Percentiles rank a stretch among this genome's conserved stretches.
phyloP scores from a whole-genome alignment of 371 early-diverging fungal species.

The Mucor mucedo region DNA sequence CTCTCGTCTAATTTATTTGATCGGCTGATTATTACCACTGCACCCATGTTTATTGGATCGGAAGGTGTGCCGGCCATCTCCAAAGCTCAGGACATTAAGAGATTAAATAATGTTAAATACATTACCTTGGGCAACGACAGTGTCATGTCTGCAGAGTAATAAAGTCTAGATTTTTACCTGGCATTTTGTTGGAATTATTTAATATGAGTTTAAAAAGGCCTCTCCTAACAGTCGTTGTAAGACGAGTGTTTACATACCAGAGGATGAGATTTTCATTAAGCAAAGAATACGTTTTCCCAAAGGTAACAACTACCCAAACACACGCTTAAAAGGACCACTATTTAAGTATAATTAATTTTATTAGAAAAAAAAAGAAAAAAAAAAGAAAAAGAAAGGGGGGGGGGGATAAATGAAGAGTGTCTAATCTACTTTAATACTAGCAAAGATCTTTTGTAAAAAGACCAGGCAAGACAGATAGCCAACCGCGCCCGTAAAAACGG shows the following conservation, averaged over 20 bases:
- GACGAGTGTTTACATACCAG: too few species aligned
- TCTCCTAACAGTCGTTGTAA: too few species aligned
- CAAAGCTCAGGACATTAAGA: not conserved
- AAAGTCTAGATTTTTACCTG: too few species aligned
- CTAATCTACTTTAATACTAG: conserved; percentile 83
- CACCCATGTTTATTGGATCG: conserved; percentile 73
- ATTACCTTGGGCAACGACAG: conserved; percentile 25
- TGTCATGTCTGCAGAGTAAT: conserved; percentile 22
- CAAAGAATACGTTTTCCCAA: too few species aligned
- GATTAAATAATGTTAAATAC: conserved; percentile 21
- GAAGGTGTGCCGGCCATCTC: conserved; percentile 52
- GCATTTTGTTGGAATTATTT: too few species aligned
- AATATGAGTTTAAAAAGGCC: too few species aligned
- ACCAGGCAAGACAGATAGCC: conserved; percentile 78
- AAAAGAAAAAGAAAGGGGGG: too few species aligned
- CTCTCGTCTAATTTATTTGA: conserved; percentile 50
- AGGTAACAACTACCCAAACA: too few species aligned
- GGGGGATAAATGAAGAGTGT: not conserved
- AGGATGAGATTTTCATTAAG: too few species aligned
- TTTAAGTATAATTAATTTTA: too few species aligned
- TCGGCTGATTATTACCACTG: conserved; percentile 76
- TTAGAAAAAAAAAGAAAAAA: too few species aligned
- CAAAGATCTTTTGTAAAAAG: conserved; percentile 84
- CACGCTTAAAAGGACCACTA: too few species aligned
- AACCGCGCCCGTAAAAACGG: conserved; percentile 52